Evolutionary conservation across 352 stramenopile species (phyloP).

Genomic region (Phytophthora crassamura): DNA sequence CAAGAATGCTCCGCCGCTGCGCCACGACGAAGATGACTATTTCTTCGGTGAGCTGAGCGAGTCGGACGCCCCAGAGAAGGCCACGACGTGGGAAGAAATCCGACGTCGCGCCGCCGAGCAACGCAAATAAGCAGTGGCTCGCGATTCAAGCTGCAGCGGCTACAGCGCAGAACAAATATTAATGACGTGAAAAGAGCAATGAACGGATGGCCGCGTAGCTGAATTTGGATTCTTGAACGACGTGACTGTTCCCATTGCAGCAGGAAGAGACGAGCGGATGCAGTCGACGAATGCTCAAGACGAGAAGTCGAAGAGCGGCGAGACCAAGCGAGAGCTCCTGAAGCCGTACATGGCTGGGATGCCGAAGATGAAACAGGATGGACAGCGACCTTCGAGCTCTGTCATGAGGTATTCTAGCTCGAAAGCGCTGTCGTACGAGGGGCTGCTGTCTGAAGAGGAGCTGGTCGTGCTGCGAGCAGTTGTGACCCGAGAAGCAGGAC

Average conservation of each 20-base stretch:
- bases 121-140: constrained; percentile 57
- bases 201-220: too few species aligned
- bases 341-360: constrained; percentile 24
- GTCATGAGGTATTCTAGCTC: constrained; percentile 20
- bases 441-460: constrained; percentile 64
- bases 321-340: constrained; percentile 5
- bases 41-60: constrained; percentile 47
- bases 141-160: not conserved
- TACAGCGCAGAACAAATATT: constrained; percentile 1
- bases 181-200: constrained; percentile 17
- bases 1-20: constrained; percentile 24
- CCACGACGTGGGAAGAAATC: constrained; percentile 83
- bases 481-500: constrained; percentile 59
- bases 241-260: constrained; percentile 20
- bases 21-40: constrained; percentile 60
- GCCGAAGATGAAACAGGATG: constrained; percentile 11
- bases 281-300: constrained; percentile 4
- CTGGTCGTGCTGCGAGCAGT: constrained; percentile 71
- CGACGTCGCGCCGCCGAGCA: constrained; percentile 59
- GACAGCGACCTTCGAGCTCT: constrained; percentile 4
- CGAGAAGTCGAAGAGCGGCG: constrained; percentile 2
- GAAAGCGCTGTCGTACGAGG: constrained; percentile 64
- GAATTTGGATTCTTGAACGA: not conserved
- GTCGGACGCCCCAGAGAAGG: constrained; percentile 34
- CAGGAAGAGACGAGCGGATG: constrained; percentile 17